Base-by-base conservation (phyloP, 2,329 filamentous ascomycete species). In the Aspergillus sp. region DNA sequence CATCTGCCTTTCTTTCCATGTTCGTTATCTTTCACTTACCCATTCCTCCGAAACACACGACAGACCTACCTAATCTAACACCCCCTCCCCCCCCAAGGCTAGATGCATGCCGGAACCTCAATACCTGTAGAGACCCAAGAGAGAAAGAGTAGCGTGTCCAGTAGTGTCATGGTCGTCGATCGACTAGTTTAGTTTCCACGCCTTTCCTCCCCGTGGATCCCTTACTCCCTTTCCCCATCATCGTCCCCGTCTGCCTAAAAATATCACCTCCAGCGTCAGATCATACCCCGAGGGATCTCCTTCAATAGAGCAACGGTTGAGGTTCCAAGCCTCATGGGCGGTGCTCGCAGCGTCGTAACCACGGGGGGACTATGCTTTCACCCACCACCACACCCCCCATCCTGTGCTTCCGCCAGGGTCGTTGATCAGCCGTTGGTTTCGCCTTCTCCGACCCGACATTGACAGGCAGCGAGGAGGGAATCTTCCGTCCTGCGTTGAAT, bases 381-480 rank as follows among this genome's bases (percentile, higher is more conserved):
- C 11, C 32, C 32, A 36, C 11, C 32, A 36, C 32, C 23, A 25
- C 23, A 32, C n/a, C 41, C 19, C n/a, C 41, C 17, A 5, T 44
- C 41, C 41, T 17, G 41, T 44, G 41, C 19, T 21, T 23, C 41
- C 19, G 41, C 41, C 41, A 44, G 41, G 41, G 41, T 44, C 19
- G 17, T 54, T 39, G 17, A 32, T 32, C 19, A 23, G 23, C 44
- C 19, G 10, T 15, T 54, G 25, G 23, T 11, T 13, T 49, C 51
- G 41, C 50, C 57, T 44, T 41, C 23, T 27, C 38, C 23, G 41
- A 42, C 38, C 52, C 38, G 39, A 11, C 52, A 39, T 42, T 44
- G 52, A 54, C 52, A 44, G 52, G 53, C 19, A 42, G 53, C 39
- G 27, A 44, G 39, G 25, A 36, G 23, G 42, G 53, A 38, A 53